These are phyloP conservation scores for Soucietia sequanensis DNA, from an alignment of 805 yeast genomes.

Conservation along the genomic window DNA sequence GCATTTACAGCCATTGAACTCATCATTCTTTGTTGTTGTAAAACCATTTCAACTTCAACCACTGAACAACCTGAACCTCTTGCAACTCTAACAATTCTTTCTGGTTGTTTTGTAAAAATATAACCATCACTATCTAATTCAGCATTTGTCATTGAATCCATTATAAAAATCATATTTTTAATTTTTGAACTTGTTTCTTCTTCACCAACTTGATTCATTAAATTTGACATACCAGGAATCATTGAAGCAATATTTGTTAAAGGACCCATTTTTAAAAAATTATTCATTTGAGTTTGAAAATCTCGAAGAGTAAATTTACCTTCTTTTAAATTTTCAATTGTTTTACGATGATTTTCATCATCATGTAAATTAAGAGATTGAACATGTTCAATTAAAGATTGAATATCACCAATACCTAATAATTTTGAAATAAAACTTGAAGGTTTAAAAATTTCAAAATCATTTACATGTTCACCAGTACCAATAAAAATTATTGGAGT, in stretches of 20 bases:
- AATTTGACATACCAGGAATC: slow-evolving; percentile 87
- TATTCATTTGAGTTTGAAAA: slow-evolving; percentile 91
- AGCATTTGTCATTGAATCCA: slow-evolving; percentile 94
- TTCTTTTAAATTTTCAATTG: slow-evolving; percentile 88
- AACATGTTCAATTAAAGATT: slow-evolving; percentile 91
- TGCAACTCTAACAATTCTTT: slow-evolving; percentile 86
- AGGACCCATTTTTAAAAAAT: slow-evolving; percentile 96
- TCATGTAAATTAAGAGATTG: slow-evolving; percentile 71
- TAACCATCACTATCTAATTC: slow-evolving; percentile 91
- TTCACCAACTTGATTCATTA: slow-evolving; percentile 86
- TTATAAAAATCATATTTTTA: slow-evolving; percentile 83
- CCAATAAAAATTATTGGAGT: slow-evolving; percentile 96
- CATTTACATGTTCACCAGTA: slow-evolving; percentile 96
- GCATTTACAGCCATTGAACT: slow-evolving; percentile 83
- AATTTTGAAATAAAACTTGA: slow-evolving; percentile 85
- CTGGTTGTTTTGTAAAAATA: slow-evolving; percentile 75
- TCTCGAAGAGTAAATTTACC: slow-evolving; percentile 92
- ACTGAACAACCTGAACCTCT: slow-evolving; percentile 92
- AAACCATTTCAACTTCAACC: slow-evolving; percentile 87
- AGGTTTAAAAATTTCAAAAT: slow-evolving; percentile 89
- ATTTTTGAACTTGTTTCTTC: slow-evolving; percentile 84
- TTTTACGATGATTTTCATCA: slow-evolving; percentile 75
- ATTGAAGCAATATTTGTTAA: slow-evolving; percentile 88
- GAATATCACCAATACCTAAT: slow-evolving; percentile 93
- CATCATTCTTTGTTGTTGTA: slow-evolving; percentile 92